Evolutionary conservation across 2,329 filamentous ascomycete species (phyloP), one percentile per base, ranked within the genome.

Genomic region (Microcera coccophila): DNA sequence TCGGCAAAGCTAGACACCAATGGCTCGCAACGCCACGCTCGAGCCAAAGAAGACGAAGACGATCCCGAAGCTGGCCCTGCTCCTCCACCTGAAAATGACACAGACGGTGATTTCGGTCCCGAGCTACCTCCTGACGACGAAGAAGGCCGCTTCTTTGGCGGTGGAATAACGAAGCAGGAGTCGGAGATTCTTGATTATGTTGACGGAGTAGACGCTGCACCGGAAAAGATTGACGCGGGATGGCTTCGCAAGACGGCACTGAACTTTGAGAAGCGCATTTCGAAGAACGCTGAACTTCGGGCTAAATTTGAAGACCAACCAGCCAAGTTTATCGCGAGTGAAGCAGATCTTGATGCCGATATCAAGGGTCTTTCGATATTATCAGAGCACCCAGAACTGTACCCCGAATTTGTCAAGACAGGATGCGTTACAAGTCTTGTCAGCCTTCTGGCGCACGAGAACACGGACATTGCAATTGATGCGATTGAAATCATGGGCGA

Each of bases 131-230:
- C 76, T 10, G 70, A 72, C 16, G 76, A 79, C 56, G 89, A 95
- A 40, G 93, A 95, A 51, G 93, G 91, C 1, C 84, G 93, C 10
- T 98, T 98, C 72, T 98, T 96, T 57, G 93, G 91, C 33, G 87
- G 90, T 41, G 93, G 93, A 24, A 85, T 98, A 56, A 88, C 85
- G 19, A 77, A 83, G 44, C 78, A 88, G 53, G 89, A 94, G 52
- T 84, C 82, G 3, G 80, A 90, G 55, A 87, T 93, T 16, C 76
- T 98, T 59, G 87, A 97, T 66, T 97, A 85, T 61, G 81, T 98
- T 49, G 89, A 96, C 38, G 66, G 65, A 16, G 64, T 62, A 19
- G 64, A 67, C 38, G 61, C 58, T 8, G 60, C 59, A 50, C 76
- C 81, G 1, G 89, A 94, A 55, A 90, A 85, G 64, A 86, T 95